phyloP scores from a whole-genome alignment of 1,284 basidiomycete genomes.

The Sphagnurus paluster region DNA sequence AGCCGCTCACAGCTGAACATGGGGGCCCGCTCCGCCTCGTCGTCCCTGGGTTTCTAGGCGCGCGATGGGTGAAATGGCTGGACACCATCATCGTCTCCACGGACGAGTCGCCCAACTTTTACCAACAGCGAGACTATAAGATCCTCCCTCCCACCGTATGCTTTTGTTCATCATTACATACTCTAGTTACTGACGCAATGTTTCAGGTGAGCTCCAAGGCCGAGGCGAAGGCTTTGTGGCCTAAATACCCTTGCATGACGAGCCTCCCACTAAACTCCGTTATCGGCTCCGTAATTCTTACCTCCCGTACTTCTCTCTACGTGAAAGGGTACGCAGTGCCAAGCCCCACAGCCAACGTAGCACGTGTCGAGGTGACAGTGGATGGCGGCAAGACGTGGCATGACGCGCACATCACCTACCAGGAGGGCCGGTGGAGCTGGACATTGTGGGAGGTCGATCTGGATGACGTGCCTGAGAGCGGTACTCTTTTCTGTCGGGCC shows the following conservation, averaged over 20 bases:
- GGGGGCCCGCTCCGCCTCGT: slow-evolving; percentile 72
- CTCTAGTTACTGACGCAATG: background rate
- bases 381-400: slow-evolving; percentile 56
- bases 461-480: slow-evolving; percentile 29
- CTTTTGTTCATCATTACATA: background rate
- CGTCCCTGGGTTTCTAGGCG: slow-evolving; percentile 70
- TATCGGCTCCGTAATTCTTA: slow-evolving; percentile 42
- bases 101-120: slow-evolving; percentile 63
- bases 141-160: slow-evolving; percentile 58
- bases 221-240: slow-evolving; percentile 39
- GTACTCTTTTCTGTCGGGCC: slow-evolving; percentile 43
- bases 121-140: slow-evolving; percentile 69
- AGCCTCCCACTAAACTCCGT: slow-evolving; percentile 63
- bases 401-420: slow-evolving; percentile 54
- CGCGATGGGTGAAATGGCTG: slow-evolving; percentile 80
- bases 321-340: slow-evolving; percentile 63
- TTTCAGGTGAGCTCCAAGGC: slow-evolving; percentile 48
- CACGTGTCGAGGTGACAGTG: slow-evolving; percentile 49
- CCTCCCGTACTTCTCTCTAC: slow-evolving; percentile 35
- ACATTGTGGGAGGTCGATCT: slow-evolving; percentile 61
- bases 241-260: slow-evolving; percentile 57
- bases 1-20: slow-evolving; percentile 59
- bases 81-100: slow-evolving; percentile 56
- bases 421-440: slow-evolving; percentile 70
- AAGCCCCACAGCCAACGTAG: slow-evolving; percentile 43